A percentile compares a stretch with the other conserved stretches of the same genome.
phyloP scores from a whole-genome alignment of 805 yeast species.

The Ogataea naganishii region DNA sequence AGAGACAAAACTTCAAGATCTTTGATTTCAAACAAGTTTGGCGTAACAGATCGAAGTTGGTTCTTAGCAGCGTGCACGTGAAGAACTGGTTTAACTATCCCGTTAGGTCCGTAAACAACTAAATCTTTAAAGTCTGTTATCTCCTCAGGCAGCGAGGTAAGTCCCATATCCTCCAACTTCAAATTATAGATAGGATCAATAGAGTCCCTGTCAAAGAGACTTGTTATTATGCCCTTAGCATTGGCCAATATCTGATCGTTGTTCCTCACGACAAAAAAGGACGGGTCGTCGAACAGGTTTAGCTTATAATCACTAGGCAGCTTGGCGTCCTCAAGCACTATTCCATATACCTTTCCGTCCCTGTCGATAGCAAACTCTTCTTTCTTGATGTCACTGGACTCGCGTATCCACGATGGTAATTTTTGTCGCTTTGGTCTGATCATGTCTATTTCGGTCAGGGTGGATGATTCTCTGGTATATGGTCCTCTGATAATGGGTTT shows the following conservation, averaged over 20 bases:
- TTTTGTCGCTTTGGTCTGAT: constrained; percentile 18
- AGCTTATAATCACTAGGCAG: constrained; percentile 21
- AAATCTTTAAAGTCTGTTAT: constrained; percentile 47
- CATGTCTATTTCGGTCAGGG: constrained; percentile 13
- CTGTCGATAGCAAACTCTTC: constrained; percentile 41
- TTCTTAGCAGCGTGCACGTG: constrained; percentile 47
- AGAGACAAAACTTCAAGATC: constrained; percentile 43
- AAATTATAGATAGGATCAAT: constrained; percentile 30
- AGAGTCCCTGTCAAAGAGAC: constrained; percentile 34
- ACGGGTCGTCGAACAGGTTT: constrained; percentile 24
- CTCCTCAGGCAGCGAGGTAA: constrained; percentile 47
- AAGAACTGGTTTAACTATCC: constrained; percentile 25
- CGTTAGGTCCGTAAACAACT: constrained; percentile 31
- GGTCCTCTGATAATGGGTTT: constrained; percentile 2
- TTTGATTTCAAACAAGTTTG: constrained; percentile 38
- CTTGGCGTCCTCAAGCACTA: constrained; percentile 17
- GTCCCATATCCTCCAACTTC: constrained; percentile 36
- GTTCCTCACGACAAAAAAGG: constrained; percentile 21
- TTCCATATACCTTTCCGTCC: constrained; percentile 30
- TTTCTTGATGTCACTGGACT: constrained; percentile 2
- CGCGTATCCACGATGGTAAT: constrained; percentile 3
- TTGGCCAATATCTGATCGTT: constrained; percentile 12
- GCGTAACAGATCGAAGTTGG: constrained; percentile 37
- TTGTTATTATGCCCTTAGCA: constrained; percentile 34
- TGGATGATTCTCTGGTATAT: constrained; percentile 9